Evolutionary conservation across 2,329 filamentous ascomycete species (phyloP), one percentile per base, ranked within the genome.

Genomic region (Pseudopyrenochaeta lycopersici): DNA sequence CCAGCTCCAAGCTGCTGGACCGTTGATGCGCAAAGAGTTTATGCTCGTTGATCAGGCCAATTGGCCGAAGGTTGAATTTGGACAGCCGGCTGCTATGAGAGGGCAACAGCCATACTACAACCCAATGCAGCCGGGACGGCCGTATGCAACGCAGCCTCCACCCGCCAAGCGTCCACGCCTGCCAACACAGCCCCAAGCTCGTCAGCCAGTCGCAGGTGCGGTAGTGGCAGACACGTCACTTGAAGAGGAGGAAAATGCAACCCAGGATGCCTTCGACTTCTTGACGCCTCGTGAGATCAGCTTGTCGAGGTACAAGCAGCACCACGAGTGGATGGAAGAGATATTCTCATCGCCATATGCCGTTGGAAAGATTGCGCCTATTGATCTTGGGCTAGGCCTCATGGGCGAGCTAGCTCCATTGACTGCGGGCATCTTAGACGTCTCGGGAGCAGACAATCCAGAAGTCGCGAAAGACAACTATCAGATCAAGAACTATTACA

Each of bases 261-360:
- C 89, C 6, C 84, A 90, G 17, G 95, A 99, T 74, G 84, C 93
- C 72, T 91, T 99, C 68, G 95, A 99, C 71, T 86, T 92, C 59
- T 81, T 97, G 58, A 94, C 92, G 0, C 93, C 93, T 2, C 86
- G 93, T 38, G 95, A 99, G 60, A 90, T 99, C 56, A 96, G 92
- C 64, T 82, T 91, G 55, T 86, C 88, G 60, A 86, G 95, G 49
- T 99, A 97, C 75, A 89, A 89, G 72, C 92, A 97, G 71, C 96
- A 99, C 67, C 94, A 99, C 68, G 92, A 97, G 74, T 98, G 94
- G 95, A 97, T 99, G 91, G 95, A 98, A 71, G 94, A 99, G 77
- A 88, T 99, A 23, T 85, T 98, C 48, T 91, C 90, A 1, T 98
- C 94, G 1, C 92, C 93, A 0, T 97, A 97, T 71, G 84, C 90